Evolutionary conservation across 78 protist genomes (phyloP).

Genomic region (Dictyostelium discoideum): dicty_2.7 NC_007088.5:6286501-6287000

Average conservation of each 20-base stretch:
- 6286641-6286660: constrained; percentile 36
- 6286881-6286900: constrained; percentile 38
- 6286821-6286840: constrained; percentile 42
- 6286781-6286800: constrained; percentile 59
- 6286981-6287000: constrained; percentile 35
- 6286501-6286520: background rate
- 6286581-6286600: constrained; percentile 25
- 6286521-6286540: constrained; percentile 32
- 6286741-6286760: background rate
- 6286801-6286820: constrained; percentile 66
- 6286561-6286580: constrained; percentile 51
- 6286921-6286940: constrained; percentile 52
- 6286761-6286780: background rate
- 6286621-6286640: constrained; percentile 74
- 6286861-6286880: constrained; percentile 79
- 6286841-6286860: constrained; percentile 30
- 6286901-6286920: constrained; percentile 51
- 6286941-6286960: constrained; percentile 25
- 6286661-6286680: constrained; percentile 77
- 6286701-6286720: too few relatives aligned
- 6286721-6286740: background rate
- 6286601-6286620: constrained; percentile 38
- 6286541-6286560: constrained; percentile 26
- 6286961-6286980: constrained; percentile 10
- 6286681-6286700: constrained; percentile 63